Percentiles rank a stretch among this genome's conserved stretches.
Conservation (phyloP, 1,139 yeast genomes). For the Yueomyces sp. region DNA sequence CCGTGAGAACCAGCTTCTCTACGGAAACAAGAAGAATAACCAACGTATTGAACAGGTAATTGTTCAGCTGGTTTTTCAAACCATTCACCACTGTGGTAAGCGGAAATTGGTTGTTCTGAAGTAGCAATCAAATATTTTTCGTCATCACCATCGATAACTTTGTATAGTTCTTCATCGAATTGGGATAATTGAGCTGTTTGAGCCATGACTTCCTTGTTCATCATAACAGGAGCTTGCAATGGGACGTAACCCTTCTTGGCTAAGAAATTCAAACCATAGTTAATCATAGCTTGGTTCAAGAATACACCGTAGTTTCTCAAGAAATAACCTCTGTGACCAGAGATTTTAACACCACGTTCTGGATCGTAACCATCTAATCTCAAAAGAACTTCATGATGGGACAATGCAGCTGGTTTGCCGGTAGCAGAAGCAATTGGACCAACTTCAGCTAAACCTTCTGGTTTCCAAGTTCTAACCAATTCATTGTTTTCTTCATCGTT, state of each 20-base stretch:
- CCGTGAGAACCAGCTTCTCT: constrained; percentile 99
- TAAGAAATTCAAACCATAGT: constrained; percentile 83
- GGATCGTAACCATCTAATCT: constrained; percentile 97
- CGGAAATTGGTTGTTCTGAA: constrained; percentile 97
- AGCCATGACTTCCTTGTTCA: constrained; percentile 99
- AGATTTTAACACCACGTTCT: constrained; percentile 94
- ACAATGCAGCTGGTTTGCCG: constrained; percentile 63
- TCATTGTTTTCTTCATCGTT: constrained; percentile 86
- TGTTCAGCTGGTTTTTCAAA: constrained; percentile 96
- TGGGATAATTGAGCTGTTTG: constrained; percentile 97
- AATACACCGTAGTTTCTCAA: constrained; percentile 91
- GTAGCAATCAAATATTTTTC: constrained; percentile 97
- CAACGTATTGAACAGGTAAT: constrained; percentile 91
- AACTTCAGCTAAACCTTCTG: constrained; percentile 44
- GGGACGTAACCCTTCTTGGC: constrained; percentile 74
- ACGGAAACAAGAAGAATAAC: constrained; percentile 96
- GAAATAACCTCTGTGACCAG: constrained; percentile 98
- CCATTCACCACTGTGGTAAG: constrained; percentile 97
- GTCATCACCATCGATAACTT: constrained; percentile 92
- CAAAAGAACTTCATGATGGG: constrained; percentile 90
- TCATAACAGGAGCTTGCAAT: constrained; percentile 97
- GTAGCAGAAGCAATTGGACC: constrained; percentile 60
- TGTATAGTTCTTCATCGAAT: constrained; percentile 94
- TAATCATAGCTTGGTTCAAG: constrained; percentile 93
- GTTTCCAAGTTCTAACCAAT: constrained; percentile 78